These are phyloP conservation scores for Begonia peltatifolia DNA, from an alignment of 306 rosid genomes.

Conservation along the genomic window DNA sequence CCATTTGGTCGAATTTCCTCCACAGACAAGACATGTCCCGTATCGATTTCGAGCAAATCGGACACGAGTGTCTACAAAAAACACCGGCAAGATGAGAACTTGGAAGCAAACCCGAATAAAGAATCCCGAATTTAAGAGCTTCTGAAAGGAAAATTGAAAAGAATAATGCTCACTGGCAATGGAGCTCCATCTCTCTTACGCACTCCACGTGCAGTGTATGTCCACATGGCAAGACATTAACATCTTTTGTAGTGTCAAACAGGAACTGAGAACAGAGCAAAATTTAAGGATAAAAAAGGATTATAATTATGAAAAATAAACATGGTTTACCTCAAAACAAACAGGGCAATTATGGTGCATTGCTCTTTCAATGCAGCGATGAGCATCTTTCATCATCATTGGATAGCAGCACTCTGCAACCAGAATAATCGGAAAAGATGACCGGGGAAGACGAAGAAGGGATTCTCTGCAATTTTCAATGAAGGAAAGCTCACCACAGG, in stretches of 20 bases:
- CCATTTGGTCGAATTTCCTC: constrained; percentile 59
- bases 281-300: not conserved
- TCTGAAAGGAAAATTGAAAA: not conserved
- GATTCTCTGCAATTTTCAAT: no score
- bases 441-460: no score
- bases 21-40: constrained; percentile 60
- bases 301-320: not conserved
- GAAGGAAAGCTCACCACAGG: constrained; percentile 36
- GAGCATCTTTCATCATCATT: constrained; percentile 35
- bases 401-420: constrained; percentile 72
- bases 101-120: not conserved
- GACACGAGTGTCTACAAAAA: constrained; percentile 55
- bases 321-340: constrained; percentile 57
- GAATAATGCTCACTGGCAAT: constrained; percentile 29
- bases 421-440: not conserved
- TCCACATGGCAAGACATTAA: constrained; percentile 57
- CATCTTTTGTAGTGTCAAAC: constrained; percentile 48
- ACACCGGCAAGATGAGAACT: not conserved
- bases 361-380: constrained; percentile 63
- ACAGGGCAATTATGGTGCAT: constrained; percentile 85
- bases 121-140: not conserved
- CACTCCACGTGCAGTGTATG: constrained; percentile 59
- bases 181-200: constrained; percentile 43
- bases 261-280: constrained; percentile 37
- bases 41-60: constrained; percentile 65